Conservation (phyloP, 2,329 filamentous ascomycete species). For the Plenodomus biglobosus region DNA sequence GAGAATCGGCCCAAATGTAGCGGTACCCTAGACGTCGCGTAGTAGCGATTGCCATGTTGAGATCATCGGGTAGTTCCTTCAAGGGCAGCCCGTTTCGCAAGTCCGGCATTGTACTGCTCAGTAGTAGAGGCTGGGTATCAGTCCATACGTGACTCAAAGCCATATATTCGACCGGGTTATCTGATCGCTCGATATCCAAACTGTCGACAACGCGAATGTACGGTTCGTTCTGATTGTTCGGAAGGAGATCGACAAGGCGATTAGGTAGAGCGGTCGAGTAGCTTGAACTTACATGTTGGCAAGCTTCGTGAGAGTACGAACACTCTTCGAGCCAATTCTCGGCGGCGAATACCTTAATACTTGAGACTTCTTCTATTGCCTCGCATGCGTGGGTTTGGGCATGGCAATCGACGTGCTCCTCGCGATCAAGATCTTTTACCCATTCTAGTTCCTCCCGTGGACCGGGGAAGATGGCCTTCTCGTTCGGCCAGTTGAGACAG, state of each 20-base stretch:
- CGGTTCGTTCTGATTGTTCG: conserved; percentile 12
- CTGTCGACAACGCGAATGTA: conserved; percentile 29
- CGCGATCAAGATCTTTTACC: conserved; percentile 27
- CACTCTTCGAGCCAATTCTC: conserved; percentile 38
- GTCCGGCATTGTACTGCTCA: conserved; percentile 13
- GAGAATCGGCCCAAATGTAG: conserved; percentile 40
- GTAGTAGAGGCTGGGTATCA: conserved; percentile 22
- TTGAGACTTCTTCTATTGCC: neutral
- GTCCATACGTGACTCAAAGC: conserved; percentile 36
- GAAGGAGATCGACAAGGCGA: conserved; percentile 35
- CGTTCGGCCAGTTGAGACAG: conserved; percentile 42
- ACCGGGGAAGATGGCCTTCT: conserved; percentile 36
- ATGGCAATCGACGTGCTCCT: conserved; percentile 20
- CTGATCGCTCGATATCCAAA: conserved; percentile 12
- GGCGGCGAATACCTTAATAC: conserved; percentile 14
- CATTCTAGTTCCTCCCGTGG: conserved; percentile 33
- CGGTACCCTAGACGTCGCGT: conserved; percentile 31
- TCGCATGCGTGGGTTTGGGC: conserved; percentile 8
- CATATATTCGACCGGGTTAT: conserved; percentile 23
- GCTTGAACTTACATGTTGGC: conserved; percentile 13
- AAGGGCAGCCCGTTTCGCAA: conserved; percentile 20
- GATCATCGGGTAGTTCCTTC: conserved; percentile 20
- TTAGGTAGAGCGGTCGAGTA: conserved; percentile 27
- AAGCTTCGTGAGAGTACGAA: conserved; percentile 28
- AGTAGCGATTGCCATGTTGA: conserved; percentile 33